phyloP scores from a whole-genome alignment of 1,284 basidiomycete genomes.

The Irpex rosettiformis region DNA sequence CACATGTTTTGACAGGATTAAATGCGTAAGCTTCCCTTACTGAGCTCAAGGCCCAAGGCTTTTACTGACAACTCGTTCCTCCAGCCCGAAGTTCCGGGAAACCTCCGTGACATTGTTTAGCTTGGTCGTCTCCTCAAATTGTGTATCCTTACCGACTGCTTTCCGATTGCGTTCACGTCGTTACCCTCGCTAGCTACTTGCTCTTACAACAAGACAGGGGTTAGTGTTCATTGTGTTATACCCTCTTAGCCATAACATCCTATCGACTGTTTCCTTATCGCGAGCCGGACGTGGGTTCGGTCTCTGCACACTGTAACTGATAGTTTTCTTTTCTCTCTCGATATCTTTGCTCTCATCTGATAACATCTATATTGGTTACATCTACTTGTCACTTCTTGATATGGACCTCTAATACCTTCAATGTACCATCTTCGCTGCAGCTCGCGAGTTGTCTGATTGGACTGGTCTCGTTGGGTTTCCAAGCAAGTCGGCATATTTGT shows the following conservation, averaged over 20 bases:
- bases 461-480: slow-evolving; percentile 43
- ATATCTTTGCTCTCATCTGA: slow-evolving; percentile 8
- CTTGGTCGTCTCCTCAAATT: slow-evolving; percentile 39
- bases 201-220: slow-evolving; percentile 41
- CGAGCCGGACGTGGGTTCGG: slow-evolving; percentile 40
- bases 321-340: slow-evolving; percentile 36
- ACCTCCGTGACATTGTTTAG: slow-evolving; percentile 83
- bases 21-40: slow-evolving; percentile 65
- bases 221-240: slow-evolving; percentile 49
- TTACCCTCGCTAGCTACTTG: slow-evolving; percentile 28
- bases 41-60: neutral
- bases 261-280: slow-evolving; percentile 64
- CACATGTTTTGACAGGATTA: slow-evolving; percentile 56
- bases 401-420: slow-evolving; percentile 64
- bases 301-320: slow-evolving; percentile 63
- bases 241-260: slow-evolving; percentile 61
- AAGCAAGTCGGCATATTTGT: slow-evolving; percentile 67
- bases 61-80: slow-evolving; percentile 14
- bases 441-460: slow-evolving; percentile 40
- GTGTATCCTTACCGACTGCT: slow-evolving; percentile 75
- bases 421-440: slow-evolving; percentile 78
- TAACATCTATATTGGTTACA: slow-evolving; percentile 37
- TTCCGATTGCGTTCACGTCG: slow-evolving; percentile 30
- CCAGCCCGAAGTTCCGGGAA: slow-evolving; percentile 84
- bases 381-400: slow-evolving; percentile 32